A percentile compares a stretch with the other conserved stretches of the same genome.
These are phyloP conservation scores for Brassica rapa DNA, from an alignment of 345 rosid species.

Conservation along the genomic window DNA sequence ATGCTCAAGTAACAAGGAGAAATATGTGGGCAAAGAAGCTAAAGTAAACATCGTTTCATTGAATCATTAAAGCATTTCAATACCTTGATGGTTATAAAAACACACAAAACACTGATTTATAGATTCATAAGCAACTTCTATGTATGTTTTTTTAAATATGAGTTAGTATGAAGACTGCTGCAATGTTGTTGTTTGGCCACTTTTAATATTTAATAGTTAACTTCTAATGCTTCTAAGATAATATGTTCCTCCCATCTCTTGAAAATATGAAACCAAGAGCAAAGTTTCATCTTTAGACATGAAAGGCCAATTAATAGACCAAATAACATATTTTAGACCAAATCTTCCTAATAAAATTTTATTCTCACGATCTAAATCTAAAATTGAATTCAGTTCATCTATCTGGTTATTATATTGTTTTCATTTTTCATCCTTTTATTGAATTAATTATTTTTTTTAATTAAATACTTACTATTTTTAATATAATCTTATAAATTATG, in stretches of 20 bases:
- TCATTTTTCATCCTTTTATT: not conserved
- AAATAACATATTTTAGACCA: not conserved
- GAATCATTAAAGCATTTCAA: constrained; percentile 7
- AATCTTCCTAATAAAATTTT: constrained; percentile 5
- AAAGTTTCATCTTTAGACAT: not conserved
- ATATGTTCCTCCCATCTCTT: not conserved
- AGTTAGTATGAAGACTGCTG: not conserved
- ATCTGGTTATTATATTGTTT: not conserved
- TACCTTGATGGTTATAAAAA: constrained; percentile 35
- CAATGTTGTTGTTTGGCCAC: not conserved
- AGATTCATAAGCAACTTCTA: not conserved
- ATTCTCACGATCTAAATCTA: not conserved
- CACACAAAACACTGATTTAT: constrained; percentile 2
- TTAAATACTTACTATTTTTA: not conserved
- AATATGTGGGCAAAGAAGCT: constrained; percentile 42
- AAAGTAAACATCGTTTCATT: constrained; percentile 12
- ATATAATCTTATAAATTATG: not conserved
- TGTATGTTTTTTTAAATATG: not conserved
- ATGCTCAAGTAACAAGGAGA: constrained; percentile 41
- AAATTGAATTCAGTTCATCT: not conserved
- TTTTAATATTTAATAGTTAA: no score
- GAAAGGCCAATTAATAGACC: not conserved
- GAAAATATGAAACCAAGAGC: not conserved
- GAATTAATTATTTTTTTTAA: no score
- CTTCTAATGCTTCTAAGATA: not conserved